A percentile compares a stretch with the other conserved stretches of the same genome.
phyloP scores from a whole-genome alignment of 805 yeast genomes.

The Starmera pachycereana region DNA sequence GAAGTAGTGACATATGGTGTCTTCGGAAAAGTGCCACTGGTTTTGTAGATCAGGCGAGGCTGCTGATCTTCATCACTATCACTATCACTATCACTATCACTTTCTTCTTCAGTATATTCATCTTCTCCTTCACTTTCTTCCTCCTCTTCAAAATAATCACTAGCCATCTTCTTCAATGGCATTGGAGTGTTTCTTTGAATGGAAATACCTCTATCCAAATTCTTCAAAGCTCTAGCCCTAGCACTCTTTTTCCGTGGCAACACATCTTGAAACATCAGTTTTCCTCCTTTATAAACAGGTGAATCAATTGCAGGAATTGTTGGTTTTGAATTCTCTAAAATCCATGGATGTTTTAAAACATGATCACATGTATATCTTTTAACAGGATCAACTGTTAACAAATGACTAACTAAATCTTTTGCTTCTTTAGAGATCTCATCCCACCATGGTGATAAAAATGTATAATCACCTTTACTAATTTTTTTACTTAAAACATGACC shows the following conservation, averaged over 20 bases:
- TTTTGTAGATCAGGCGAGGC: not conserved
- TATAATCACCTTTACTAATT: constrained; percentile 61
- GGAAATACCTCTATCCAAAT: constrained; percentile 77
- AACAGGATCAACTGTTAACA: constrained; percentile 65
- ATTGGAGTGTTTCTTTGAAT: constrained; percentile 47
- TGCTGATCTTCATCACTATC: constrained; percentile 2
- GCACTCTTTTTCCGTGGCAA: constrained; percentile 36
- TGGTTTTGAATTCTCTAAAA: constrained; percentile 35
- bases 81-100: constrained; percentile 1
- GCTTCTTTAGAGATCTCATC: constrained; percentile 70
- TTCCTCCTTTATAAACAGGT: constrained; percentile 14
- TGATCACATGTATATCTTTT: constrained; percentile 71
- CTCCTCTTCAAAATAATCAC: constrained; percentile 17
- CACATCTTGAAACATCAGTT: not conserved
- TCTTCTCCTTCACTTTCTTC: constrained; percentile 13
- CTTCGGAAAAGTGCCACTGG: constrained; percentile 1
- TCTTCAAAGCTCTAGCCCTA: constrained; percentile 73
- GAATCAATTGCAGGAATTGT: constrained; percentile 41
- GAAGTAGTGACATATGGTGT: constrained; percentile 11
- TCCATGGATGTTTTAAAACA: constrained; percentile 74
- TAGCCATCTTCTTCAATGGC: constrained; percentile 16
- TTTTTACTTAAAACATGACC: constrained; percentile 74
- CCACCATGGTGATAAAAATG: constrained; percentile 83
- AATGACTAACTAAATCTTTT: constrained; percentile 52
- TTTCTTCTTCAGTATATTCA: constrained; percentile 3